These are phyloP conservation scores for Nepenthes mirabilis DNA, from an alignment of 148 eudicot species.

Conservation along the genomic window DNA sequence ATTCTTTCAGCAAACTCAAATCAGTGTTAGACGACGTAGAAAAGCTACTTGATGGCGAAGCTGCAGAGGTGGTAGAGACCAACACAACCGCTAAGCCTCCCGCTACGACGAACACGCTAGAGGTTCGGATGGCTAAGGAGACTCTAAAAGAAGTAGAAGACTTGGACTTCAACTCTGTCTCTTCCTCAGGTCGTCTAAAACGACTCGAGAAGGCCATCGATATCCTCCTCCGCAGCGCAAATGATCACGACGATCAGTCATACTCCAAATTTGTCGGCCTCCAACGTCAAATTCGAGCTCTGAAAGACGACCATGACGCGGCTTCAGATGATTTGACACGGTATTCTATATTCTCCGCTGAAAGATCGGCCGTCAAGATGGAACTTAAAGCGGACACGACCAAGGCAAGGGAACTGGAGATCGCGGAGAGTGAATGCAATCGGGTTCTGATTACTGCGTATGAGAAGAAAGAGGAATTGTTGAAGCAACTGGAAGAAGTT, in stretches of 20 bases:
- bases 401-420: conserved; percentile 29
- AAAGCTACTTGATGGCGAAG: conserved; percentile 15
- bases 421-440: conserved; percentile 16
- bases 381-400: conserved; percentile 19
- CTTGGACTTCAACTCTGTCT: conserved; percentile 11
- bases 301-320: conserved; percentile 14
- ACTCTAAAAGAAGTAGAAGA: conserved; percentile 17
- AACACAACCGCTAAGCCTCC: conserved; percentile 2
- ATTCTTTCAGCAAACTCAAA: conserved; percentile 22
- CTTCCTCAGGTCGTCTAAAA: conserved; percentile 12
- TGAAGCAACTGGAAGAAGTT: conserved; percentile 23
- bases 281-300: conserved; percentile 5
- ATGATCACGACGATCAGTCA: not conserved
- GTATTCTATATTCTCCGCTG: conserved; percentile 7
- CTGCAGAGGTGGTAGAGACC: not conserved
- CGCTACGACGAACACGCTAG: conserved; percentile 5
- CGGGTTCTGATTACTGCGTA: conserved; percentile 12
- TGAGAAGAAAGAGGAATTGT: conserved; percentile 17
- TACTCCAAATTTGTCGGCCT: conserved; percentile 6
- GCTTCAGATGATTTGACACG: conserved; percentile 15
- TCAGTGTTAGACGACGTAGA: conserved; percentile 19
- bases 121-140: conserved; percentile 32
- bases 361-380: conserved; percentile 12
- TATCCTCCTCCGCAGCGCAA: conserved; percentile 14
- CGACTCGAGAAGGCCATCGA: conserved; percentile 18